Conservation (phyloP, 2,329 filamentous ascomycete genomes). For the Trichoderma sp. region DNA sequence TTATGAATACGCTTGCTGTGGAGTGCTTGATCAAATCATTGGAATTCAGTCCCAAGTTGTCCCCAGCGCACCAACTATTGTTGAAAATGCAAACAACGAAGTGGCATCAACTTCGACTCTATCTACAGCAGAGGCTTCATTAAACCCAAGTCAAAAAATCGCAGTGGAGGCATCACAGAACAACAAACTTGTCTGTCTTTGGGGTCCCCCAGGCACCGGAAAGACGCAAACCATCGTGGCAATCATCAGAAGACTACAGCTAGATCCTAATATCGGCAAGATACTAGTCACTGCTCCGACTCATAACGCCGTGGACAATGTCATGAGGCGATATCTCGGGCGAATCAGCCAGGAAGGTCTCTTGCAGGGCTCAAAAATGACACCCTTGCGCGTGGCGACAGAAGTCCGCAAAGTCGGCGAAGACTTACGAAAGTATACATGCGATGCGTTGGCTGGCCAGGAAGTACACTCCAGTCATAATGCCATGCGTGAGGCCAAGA, state of each 20-base stretch:
- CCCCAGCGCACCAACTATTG: not conserved
- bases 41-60: not conserved
- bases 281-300: conserved; percentile 44
- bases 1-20: conserved; percentile 33
- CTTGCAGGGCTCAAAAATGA: not conserved
- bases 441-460: conserved; percentile 34
- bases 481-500: conserved; percentile 37
- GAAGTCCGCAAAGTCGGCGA: conserved; percentile 35
- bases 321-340: conserved; percentile 37
- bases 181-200: conserved; percentile 39
- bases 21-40: conserved; percentile 28
- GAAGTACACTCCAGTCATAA: conserved; percentile 29
- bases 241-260: conserved; percentile 37
- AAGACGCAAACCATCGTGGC: conserved; percentile 44
- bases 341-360: not conserved
- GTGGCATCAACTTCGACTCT: no score
- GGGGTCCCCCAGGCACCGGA: conserved; percentile 46
- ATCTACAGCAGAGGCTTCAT: not conserved
- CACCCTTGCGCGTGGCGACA: conserved; percentile 22
- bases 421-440: conserved; percentile 36
- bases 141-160: conserved; percentile 24
- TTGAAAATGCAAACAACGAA: not conserved
- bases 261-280: conserved; percentile 24
- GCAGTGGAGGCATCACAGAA: conserved; percentile 28
- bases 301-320: conserved; percentile 46